Evolutionary conservation across 1,139 yeast genomes (phyloP).

Genomic region (Protomyces gravidus): DNA sequence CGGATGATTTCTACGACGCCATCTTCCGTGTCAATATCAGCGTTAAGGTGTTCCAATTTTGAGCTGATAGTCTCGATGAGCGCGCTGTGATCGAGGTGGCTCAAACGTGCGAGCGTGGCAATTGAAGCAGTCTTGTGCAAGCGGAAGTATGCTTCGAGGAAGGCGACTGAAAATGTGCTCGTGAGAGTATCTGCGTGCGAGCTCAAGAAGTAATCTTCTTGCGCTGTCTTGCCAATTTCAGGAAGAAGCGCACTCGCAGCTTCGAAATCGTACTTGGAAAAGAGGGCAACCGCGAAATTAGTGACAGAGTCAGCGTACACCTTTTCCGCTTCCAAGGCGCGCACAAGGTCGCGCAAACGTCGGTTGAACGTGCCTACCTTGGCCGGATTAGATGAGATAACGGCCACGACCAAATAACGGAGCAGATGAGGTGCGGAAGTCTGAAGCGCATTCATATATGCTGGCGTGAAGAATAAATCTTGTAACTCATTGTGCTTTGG

Average conservation of each 20-base stretch:
- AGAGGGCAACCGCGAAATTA: constrained; percentile 51
- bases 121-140: constrained; percentile 51
- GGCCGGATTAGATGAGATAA: constrained; percentile 39
- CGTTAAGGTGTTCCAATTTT: constrained; percentile 16
- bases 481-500: constrained; percentile 45
- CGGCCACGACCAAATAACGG: constrained; percentile 58
- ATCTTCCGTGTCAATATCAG: constrained; percentile 18
- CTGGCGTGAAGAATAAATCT: constrained; percentile 54
- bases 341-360: constrained; percentile 53
- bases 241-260: constrained; percentile 48
- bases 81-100: constrained; percentile 47
- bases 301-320: constrained; percentile 62
- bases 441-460: constrained; percentile 59
- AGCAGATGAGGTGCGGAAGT: constrained; percentile 65
- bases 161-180: constrained; percentile 49
- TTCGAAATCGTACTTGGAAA: constrained; percentile 55
- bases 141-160: constrained; percentile 53
- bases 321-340: constrained; percentile 57
- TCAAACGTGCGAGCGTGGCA: constrained; percentile 45
- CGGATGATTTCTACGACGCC: constrained; percentile 18
- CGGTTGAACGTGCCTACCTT: constrained; percentile 44
- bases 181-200: constrained; percentile 46
- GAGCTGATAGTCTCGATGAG: constrained; percentile 36
- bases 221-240: constrained; percentile 48
- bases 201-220: constrained; percentile 54